Percentiles rank a stretch among this genome's conserved stretches.
Conservation (phyloP, 73 alveolate species). For the Paramecium sexaurelia region DNA sequence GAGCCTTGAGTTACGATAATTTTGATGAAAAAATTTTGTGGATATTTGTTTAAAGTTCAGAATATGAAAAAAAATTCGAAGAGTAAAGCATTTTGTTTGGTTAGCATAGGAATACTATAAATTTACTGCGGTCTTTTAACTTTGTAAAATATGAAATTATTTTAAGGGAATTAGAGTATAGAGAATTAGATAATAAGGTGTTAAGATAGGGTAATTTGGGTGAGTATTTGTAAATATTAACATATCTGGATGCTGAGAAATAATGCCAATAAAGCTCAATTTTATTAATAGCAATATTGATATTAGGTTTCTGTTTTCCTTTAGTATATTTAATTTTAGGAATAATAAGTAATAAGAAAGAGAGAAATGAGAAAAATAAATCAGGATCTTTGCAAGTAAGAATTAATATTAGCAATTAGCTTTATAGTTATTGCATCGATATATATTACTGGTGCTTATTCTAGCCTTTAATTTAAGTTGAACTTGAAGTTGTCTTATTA, state of each 20-base stretch:
- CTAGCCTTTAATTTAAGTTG: not conserved
- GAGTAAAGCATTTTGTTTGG: not conserved
- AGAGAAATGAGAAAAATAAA: not conserved
- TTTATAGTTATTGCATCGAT: not conserved
- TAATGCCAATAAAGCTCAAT: not conserved
- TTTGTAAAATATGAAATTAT: not conserved
- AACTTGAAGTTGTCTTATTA: not conserved
- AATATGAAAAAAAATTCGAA: not conserved
- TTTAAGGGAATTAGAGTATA: not conserved
- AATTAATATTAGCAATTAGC: not conserved
- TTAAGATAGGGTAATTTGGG: not conserved
- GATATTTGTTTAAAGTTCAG: not conserved
- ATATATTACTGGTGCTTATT: slow-evolving; percentile 5
- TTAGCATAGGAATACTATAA: not conserved
- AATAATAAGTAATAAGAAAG: not conserved
- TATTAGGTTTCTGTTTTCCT: not conserved
- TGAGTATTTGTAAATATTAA: not conserved
- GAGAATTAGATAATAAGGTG: not conserved
- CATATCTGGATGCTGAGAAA: not conserved
- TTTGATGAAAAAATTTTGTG: not conserved
- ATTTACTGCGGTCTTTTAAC: not conserved
- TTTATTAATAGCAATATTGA: not conserved
- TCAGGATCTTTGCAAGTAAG: not conserved
- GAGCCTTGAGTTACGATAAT: not conserved
- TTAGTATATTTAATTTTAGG: not conserved